A percentile compares a stretch with the other conserved stretches of the same genome.
Conservation (phyloP, 768 basidiomycete species). For the Sporobolomyces roseus region DNA sequence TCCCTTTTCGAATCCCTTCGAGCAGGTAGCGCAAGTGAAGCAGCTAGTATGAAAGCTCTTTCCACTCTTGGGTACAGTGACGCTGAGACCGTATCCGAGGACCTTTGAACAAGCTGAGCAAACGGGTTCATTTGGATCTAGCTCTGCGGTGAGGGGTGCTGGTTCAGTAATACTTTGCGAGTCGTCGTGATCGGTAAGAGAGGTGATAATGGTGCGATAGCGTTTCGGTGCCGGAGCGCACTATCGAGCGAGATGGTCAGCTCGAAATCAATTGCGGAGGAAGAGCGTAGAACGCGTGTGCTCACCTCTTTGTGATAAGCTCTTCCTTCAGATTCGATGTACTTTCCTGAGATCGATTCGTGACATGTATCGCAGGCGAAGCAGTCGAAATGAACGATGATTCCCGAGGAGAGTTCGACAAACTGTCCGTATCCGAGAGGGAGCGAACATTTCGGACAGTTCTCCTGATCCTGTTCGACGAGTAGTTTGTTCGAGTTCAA, state of each 20-base stretch:
- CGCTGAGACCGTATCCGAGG: conserved; percentile 7
- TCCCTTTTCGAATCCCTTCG: background rate
- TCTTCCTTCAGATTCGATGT: conserved; percentile 17
- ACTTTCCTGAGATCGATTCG: conserved; percentile 14
- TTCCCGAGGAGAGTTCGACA: conserved; percentile 17
- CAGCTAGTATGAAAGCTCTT: conserved; percentile 25
- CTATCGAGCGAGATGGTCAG: background rate
- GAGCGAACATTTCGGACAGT: conserved; percentile 10
- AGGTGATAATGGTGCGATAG: conserved; percentile 28
- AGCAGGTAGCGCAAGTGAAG: conserved; percentile 27
- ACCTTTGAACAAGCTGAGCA: conserved; percentile 7
- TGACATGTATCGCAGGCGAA: conserved; percentile 30
- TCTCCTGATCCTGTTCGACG: background rate
- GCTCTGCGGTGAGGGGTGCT: background rate
- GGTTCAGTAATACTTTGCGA: background rate
- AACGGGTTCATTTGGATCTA: background rate
- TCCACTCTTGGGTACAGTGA: conserved; percentile 27
- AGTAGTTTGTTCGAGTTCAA: background rate
- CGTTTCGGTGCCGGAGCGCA: conserved; percentile 26
- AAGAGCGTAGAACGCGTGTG: background rate
- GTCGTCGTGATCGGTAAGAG: conserved; percentile 13
- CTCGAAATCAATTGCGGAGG: too few species aligned
- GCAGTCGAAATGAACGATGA: conserved; percentile 23
- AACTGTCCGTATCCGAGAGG: conserved; percentile 33
- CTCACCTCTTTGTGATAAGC: conserved; percentile 23